A percentile compares a stretch with the other conserved stretches of the same genome.
These are phyloP conservation scores for Sporisorium scitamineum DNA, from an alignment of 1,284 basidiomycete species.

Conservation along the genomic window DNA sequence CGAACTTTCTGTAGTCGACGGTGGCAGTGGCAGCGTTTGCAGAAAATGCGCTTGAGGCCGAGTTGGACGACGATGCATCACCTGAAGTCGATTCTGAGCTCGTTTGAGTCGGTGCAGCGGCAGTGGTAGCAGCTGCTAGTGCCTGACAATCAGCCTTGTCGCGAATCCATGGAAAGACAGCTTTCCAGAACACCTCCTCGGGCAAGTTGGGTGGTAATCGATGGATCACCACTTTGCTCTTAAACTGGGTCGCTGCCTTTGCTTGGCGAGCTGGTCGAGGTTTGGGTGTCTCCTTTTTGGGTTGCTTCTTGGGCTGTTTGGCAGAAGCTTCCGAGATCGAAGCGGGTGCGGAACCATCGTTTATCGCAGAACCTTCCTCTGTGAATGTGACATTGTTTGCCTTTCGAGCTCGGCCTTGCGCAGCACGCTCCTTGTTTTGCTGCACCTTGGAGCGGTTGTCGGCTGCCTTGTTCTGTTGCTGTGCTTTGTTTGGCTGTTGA, in stretches of 20 bases:
- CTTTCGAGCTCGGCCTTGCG: conserved; percentile 17
- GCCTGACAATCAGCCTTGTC: conserved; percentile 73
- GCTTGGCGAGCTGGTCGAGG: conserved; percentile 7
- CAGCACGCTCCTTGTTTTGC: conserved; percentile 18
- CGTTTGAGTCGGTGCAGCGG: conserved; percentile 11
- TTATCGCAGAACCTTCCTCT: neutral
- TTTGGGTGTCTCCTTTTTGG: conserved; percentile 18
- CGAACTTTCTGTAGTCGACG: conserved; percentile 54
- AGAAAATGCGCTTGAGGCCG: neutral
- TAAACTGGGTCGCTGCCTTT: conserved; percentile 21
- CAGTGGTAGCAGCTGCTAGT: conserved; percentile 66
- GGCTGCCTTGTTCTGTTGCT: conserved; percentile 9
- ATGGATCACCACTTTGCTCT: conserved; percentile 88
- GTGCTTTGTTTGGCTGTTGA: conserved; percentile 3
- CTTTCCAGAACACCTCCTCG: conserved; percentile 91
- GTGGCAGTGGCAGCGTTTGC: conserved; percentile 18
- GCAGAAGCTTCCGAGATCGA: conserved; percentile 3
- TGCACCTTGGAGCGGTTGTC: conserved; percentile 23
- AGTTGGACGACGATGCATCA: conserved; percentile 3
- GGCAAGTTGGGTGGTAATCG: conserved; percentile 91
- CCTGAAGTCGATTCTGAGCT: neutral
- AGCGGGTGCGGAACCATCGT: neutral
- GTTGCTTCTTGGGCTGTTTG: conserved; percentile 48
- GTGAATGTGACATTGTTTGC: neutral
- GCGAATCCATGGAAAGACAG: conserved; percentile 83